A percentile compares a stretch with the other conserved stretches of the same genome.
phyloP scores from a whole-genome alignment of 129 eudicot genomes.

The Centrapalus pauciflorus region DNA sequence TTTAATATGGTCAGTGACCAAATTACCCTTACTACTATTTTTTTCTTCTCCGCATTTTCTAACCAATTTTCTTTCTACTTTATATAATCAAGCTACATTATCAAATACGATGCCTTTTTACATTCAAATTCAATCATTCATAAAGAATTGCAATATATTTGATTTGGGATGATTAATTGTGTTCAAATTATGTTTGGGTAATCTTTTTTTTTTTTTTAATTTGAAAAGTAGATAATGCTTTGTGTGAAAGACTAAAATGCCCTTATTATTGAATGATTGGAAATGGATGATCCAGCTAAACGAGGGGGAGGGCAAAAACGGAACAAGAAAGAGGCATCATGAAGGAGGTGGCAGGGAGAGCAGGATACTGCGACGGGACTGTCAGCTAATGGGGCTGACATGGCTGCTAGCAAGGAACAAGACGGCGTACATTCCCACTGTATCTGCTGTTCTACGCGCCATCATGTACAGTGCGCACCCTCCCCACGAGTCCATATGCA shows the following conservation, averaged over 20 bases:
- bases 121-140: too few species aligned
- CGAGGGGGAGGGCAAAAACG: conserved; percentile 58
- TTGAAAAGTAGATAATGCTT: background rate
- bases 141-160: too few species aligned
- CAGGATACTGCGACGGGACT: conserved; percentile 76
- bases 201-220: background rate
- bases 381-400: conserved; percentile 96
- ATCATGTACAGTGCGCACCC: conserved; percentile 97
- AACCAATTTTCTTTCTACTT: background rate
- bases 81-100: too few species aligned
- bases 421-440: conserved; percentile 94
- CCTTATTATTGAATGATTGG: conserved; percentile 19
- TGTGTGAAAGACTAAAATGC: conserved; percentile 8
- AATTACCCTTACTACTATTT: conserved; percentile 1
- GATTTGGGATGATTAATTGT: background rate
- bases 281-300: conserved; percentile 54
- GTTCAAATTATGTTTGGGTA: background rate
- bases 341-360: conserved; percentile 50
- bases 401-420: conserved; percentile 94
- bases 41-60: background rate
- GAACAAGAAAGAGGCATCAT: conserved; percentile 29
- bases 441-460: conserved; percentile 93
- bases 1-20: background rate
- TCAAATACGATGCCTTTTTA: too few species aligned
- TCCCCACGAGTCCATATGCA: conserved; percentile 72